Conservation (phyloP, 768 basidiomycete species). For the Coprinopsis marcescibilis region DNA sequence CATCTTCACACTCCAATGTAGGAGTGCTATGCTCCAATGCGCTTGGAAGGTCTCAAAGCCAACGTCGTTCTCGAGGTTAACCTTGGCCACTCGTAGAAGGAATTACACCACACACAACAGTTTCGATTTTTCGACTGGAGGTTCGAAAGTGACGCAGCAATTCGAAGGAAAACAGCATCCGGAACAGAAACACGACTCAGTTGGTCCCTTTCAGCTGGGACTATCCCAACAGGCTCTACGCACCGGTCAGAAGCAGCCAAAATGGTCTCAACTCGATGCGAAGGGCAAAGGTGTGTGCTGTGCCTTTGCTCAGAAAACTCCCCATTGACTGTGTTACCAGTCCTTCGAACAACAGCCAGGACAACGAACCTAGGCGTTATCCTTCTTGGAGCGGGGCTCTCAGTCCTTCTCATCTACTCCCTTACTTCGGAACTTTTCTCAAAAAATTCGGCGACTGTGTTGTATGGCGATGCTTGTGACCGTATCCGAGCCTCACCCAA, state of each 20-base stretch:
- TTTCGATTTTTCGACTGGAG: slow-evolving; percentile 30
- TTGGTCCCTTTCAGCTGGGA: slow-evolving; percentile 77
- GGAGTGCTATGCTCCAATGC: slow-evolving; percentile 3
- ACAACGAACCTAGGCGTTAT: slow-evolving; percentile 52
- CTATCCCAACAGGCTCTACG: slow-evolving; percentile 50
- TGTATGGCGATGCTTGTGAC: slow-evolving; percentile 61
- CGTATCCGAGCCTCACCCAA: slow-evolving; percentile 41
- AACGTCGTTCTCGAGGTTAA: neutral
- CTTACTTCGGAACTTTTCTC: slow-evolving; percentile 82
- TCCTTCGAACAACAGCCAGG: slow-evolving; percentile 43
- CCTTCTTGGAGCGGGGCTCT: slow-evolving; percentile 75
- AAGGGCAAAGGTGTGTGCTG: slow-evolving; percentile 63
- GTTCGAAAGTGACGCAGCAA: slow-evolving; percentile 56
- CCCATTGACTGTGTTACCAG: slow-evolving; percentile 21
- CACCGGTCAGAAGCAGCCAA: slow-evolving; percentile 52
- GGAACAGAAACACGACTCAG: slow-evolving; percentile 46
- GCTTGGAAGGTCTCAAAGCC: slow-evolving; percentile 1
- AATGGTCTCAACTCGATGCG: slow-evolving; percentile 75
- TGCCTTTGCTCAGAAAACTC: neutral
- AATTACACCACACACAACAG: slow-evolving; percentile 46
- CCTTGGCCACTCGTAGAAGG: slow-evolving; percentile 11
- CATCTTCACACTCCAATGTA: slow-evolving; percentile 8
- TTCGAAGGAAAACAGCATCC: slow-evolving; percentile 52
- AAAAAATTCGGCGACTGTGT: slow-evolving; percentile 80
- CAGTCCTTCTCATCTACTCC: slow-evolving; percentile 70